Evolutionary conservation across 768 basidiomycete genomes (phyloP), one percentile per base, ranked within the genome.

Genomic region (Mycena capillaripes): DNA sequence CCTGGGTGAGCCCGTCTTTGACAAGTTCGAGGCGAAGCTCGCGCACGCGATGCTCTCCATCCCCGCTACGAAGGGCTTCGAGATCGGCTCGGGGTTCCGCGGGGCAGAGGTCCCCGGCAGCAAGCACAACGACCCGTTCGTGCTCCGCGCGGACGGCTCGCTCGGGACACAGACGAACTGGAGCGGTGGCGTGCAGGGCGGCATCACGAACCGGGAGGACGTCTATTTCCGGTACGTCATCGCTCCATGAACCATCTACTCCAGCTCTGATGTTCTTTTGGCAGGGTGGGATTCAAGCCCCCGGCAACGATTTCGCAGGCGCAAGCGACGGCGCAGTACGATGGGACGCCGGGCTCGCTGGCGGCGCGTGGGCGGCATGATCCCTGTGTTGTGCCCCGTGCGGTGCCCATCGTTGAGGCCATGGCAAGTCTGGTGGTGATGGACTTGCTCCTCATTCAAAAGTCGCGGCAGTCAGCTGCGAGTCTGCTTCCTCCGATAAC

Each of bases 1-100:
- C 10, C 90, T 99, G 32, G 98, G 98, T 59, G 98, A 99, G 82
- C 98, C 98, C 63, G 94, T 95, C 60, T 99, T 99, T 82, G 97
- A 99, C 89, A 99, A 99, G 83, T 93, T 99, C 81, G 97, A 98
- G 83, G 98, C 98, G 23, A 90, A 90, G 73, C 92, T 99, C 71
- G 97, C 90, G 16, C 98, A 99, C 80, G 98, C 98, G 10, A 99
- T 99, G 97, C 89, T 99, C 62, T 98, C 97, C 65, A 98, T 99
- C 79, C 98, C 98, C 30, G 97, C 98, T 21, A 99, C 98, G 65
- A 99, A 99, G 80, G 96, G 92, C 8, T 99, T 99, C 82, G 98
- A 99, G 84, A 92, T 99, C 74, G 98, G 98, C 46, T 97, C 96
- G 34, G 98, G 98, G 29, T 98, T 99, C 89, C 88, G 90, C 75